phyloP scores from a whole-genome alignment of 148 eudicot genomes.

The Selenicereus undatus region DNA sequence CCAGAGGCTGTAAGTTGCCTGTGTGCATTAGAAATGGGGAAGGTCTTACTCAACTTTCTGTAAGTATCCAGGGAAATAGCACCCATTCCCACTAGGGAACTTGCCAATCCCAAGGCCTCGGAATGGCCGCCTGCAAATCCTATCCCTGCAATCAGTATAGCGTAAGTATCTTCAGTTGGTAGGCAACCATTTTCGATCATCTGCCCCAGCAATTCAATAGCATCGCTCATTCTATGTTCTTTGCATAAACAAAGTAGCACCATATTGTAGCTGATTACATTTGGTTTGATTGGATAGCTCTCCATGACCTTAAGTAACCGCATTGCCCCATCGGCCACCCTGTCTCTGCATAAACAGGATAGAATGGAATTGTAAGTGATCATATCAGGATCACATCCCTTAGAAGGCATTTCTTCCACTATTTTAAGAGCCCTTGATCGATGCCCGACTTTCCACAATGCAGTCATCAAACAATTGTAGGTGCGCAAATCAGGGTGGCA shows the following conservation, averaged over 20 bases:
- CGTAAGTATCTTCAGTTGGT: conserved; percentile 64
- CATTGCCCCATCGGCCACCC: conserved; percentile 59
- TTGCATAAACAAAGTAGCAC: conserved; percentile 66
- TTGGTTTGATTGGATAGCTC: conserved; percentile 32
- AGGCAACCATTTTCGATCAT: conserved; percentile 53
- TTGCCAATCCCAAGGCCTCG: conserved; percentile 58
- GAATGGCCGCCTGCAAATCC: conserved; percentile 61
- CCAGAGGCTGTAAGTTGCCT: conserved; percentile 20
- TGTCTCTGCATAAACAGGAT: conserved; percentile 65
- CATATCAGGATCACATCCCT: conserved; percentile 60
- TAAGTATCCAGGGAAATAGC: conserved; percentile 38
- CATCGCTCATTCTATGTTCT: conserved; percentile 53
- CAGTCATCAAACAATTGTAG: conserved; percentile 57
- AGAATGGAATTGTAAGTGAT: conserved; percentile 61
- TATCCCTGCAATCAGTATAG: conserved; percentile 55
- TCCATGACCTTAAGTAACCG: conserved; percentile 50
- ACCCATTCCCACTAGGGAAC: conserved; percentile 30
- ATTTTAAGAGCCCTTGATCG: conserved; percentile 39
- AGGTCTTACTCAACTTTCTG: conserved; percentile 48
- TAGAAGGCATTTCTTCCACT: conserved; percentile 47
- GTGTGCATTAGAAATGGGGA: conserved; percentile 36
- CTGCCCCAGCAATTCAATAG: conserved; percentile 41
- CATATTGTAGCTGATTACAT: conserved; percentile 58
- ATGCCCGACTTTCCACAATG: conserved; percentile 58
- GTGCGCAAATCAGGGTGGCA: conserved; percentile 63